These are phyloP conservation scores for Orbilia quercus DNA, from an alignment of 2,329 filamentous ascomycete species.

Conservation along the genomic window DNA sequence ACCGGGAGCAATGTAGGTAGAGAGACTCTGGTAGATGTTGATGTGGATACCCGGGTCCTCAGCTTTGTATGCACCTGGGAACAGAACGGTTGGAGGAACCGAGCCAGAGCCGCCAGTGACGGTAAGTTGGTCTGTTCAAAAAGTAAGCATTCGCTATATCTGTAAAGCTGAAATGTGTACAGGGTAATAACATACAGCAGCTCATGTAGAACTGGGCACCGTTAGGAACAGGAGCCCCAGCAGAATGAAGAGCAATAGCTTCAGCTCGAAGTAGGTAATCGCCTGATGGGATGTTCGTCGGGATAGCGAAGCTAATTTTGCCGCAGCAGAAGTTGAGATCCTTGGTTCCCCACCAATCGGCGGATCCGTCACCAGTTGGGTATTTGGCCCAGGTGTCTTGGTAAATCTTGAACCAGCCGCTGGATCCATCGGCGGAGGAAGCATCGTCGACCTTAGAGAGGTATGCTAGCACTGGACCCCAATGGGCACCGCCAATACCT, in stretches of 20 bases:
- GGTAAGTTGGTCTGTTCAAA: constrained; percentile 39
- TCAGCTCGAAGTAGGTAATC: constrained; percentile 70
- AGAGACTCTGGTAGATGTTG: constrained; percentile 65
- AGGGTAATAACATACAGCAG: constrained; percentile 41
- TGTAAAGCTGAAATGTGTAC: neutral
- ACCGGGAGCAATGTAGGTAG: constrained; percentile 64
- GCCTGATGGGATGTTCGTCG: constrained; percentile 68
- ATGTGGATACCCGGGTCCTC: constrained; percentile 65
- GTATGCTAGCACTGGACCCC: constrained; percentile 69
- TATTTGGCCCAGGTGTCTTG: constrained; percentile 61
- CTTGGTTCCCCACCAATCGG: constrained; percentile 67
- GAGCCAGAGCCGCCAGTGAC: constrained; percentile 39
- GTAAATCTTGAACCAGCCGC: constrained; percentile 69
- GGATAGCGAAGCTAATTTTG: constrained; percentile 64
- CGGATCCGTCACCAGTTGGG: constrained; percentile 63
- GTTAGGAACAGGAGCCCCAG: constrained; percentile 57
- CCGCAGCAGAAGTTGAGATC: constrained; percentile 64
- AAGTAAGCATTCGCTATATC: neutral
- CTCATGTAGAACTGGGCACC: constrained; percentile 56
- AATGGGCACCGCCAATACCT: constrained; percentile 69
- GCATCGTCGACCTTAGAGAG: constrained; percentile 68
- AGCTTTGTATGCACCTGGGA: constrained; percentile 66
- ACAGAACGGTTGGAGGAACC: constrained; percentile 63
- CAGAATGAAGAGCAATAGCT: constrained; percentile 69
- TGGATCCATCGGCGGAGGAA: constrained; percentile 64